phyloP scores from a whole-genome alignment of 2,329 filamentous ascomycete genomes.

The Fusarium liriodendri region DNA sequence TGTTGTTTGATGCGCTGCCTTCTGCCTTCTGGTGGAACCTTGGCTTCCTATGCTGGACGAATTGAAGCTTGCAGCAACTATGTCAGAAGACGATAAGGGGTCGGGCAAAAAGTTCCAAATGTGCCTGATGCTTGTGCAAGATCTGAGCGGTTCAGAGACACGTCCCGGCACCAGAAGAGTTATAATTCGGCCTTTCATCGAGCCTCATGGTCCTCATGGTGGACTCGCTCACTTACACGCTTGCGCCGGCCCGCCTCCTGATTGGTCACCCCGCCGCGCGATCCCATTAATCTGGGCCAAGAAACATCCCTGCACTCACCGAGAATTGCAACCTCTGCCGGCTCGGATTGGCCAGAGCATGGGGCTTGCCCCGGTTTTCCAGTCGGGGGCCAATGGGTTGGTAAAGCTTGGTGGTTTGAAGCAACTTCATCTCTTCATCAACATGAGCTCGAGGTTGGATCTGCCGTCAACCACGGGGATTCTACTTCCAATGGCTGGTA shows the following conservation, averaged over 20 bases:
- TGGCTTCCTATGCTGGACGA: slow-evolving; percentile 49
- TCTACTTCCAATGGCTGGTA: not conserved
- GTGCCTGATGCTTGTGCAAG: slow-evolving; percentile 53
- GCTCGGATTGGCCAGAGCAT: not conserved
- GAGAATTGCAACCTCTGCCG: slow-evolving; percentile 37
- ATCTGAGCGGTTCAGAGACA: slow-evolving; percentile 53
- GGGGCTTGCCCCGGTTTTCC: not conserved
- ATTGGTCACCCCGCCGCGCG: slow-evolving; percentile 42
- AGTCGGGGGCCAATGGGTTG: not conserved
- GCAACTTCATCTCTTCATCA: not conserved
- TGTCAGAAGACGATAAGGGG: slow-evolving; percentile 53
- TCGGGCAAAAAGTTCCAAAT: slow-evolving; percentile 51
- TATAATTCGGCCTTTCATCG: slow-evolving; percentile 53
- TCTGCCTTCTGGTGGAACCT: slow-evolving; percentile 54
- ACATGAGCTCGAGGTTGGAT: not conserved
- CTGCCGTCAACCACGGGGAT: not conserved
- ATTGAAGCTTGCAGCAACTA: slow-evolving; percentile 50
- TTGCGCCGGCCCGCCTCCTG: slow-evolving; percentile 34
- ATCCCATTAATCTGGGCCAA: slow-evolving; percentile 43
- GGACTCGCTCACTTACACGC: slow-evolving; percentile 54
- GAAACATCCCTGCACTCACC: slow-evolving; percentile 44
- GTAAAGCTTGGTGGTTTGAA: not conserved
- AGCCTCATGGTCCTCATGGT: slow-evolving; percentile 45
- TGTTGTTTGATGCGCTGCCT: not conserved
- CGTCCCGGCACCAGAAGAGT: slow-evolving; percentile 52